Percentiles rank a stretch among this genome's conserved stretches.
These are phyloP conservation scores for Hypoxylon sp. DNA, from an alignment of 2,329 filamentous ascomycete genomes.

Conservation along the genomic window DNA sequence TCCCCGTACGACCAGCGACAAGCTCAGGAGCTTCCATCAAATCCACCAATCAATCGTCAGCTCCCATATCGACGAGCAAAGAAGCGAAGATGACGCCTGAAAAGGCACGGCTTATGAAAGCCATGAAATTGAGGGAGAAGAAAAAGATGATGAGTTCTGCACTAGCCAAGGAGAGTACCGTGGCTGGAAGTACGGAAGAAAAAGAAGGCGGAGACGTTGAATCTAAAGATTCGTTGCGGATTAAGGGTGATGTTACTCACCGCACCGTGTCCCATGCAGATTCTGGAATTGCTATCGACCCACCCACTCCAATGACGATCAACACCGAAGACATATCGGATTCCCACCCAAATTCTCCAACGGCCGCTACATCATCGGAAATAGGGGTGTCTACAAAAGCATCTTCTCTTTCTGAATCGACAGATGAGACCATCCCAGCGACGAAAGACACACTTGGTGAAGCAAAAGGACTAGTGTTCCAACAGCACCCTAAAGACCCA, in stretches of 20 bases:
- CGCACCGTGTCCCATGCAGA: constrained; percentile 63
- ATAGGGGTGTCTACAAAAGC: constrained; percentile 71
- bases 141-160: constrained; percentile 66
- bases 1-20: constrained; percentile 57
- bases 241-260: constrained; percentile 51
- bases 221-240: constrained; percentile 43
- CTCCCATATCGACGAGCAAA: constrained; percentile 51
- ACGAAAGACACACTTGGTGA: constrained; percentile 52
- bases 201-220: constrained; percentile 45
- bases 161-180: constrained; percentile 44
- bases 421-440: constrained; percentile 68
- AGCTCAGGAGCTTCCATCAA: constrained; percentile 62
- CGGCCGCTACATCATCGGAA: constrained; percentile 64
- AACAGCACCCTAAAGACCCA: constrained; percentile 28
- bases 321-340: constrained; percentile 65
- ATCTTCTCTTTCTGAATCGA: constrained; percentile 73
- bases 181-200: constrained; percentile 42
- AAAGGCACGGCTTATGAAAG: constrained; percentile 93
- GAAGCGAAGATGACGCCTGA: constrained; percentile 79
- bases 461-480: constrained; percentile 22
- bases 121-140: constrained; percentile 88
- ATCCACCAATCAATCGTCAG: constrained; percentile 58
- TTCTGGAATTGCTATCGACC: constrained; percentile 67
- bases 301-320: constrained; percentile 52
- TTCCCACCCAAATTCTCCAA: constrained; percentile 69